A percentile compares a stretch with the other conserved stretches of the same genome.
These are phyloP conservation scores for Metrosideros polymorpha DNA, from an alignment of 441 rosid genomes.

Conservation along the genomic window DNA sequence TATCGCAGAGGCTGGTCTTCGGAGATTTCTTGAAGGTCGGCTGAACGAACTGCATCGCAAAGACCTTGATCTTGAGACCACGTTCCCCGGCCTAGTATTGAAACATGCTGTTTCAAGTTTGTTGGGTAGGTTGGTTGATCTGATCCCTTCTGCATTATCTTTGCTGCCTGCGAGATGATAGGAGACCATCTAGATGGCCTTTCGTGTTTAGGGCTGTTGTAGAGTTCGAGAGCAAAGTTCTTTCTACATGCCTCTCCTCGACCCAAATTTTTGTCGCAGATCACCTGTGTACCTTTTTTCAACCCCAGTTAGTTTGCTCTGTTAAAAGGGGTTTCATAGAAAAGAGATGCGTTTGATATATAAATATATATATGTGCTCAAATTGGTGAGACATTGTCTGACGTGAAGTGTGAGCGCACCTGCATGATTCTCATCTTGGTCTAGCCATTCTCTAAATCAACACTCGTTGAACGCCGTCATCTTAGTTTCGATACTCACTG, in stretches of 20 bases:
- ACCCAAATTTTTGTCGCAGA: not conserved
- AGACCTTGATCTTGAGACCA: constrained; percentile 14
- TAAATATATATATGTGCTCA: no score
- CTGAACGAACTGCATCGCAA: constrained; percentile 25
- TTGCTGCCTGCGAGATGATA: not conserved
- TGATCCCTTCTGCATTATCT: constrained; percentile 45
- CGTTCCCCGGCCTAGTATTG: constrained; percentile 16
- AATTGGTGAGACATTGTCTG: not conserved
- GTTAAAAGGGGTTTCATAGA: not conserved
- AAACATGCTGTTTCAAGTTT: constrained; percentile 38
- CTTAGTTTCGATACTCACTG: not conserved
- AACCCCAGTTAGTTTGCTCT: not conserved
- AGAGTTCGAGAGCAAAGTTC: not conserved
- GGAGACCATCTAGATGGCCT: not conserved
- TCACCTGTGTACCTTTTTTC: not conserved
- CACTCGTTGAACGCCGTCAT: not conserved
- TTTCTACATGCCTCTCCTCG: not conserved
- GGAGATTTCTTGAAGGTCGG: constrained; percentile 54
- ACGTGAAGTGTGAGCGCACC: not conserved
- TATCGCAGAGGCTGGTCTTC: constrained; percentile 57
- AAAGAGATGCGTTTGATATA: not conserved
- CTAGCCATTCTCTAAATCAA: not conserved
- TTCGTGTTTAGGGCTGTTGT: not conserved
- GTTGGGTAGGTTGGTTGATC: constrained; percentile 30
- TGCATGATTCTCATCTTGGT: not conserved